Percentiles rank a stretch among this genome's conserved stretches.
phyloP scores from a whole-genome alignment of 129 eudicot genomes.

The Erigeron canadensis region DNA sequence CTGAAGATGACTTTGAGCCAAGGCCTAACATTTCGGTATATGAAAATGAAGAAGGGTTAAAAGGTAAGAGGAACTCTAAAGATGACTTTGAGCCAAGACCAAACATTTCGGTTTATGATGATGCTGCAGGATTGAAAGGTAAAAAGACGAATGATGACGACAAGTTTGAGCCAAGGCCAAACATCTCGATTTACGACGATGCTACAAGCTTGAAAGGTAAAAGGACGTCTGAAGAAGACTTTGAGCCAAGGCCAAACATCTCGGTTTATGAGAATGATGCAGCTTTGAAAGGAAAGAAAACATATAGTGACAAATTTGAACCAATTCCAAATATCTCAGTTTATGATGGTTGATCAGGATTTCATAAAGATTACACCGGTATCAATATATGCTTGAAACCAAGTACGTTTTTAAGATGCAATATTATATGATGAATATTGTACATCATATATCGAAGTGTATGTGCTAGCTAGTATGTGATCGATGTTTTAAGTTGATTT shows the following conservation, averaged over 20 bases:
- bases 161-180: background rate
- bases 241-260: background rate
- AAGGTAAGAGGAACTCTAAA: background rate
- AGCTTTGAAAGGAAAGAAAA: background rate
- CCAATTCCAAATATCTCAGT: background rate
- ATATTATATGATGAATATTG: too few species aligned
- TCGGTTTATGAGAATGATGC: background rate
- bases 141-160: background rate
- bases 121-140: background rate
- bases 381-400: background rate
- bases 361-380: background rate
- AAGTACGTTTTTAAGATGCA: too few species aligned
- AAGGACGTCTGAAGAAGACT: background rate
- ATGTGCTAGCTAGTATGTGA: too few species aligned
- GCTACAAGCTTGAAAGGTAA: background rate
- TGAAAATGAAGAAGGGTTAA: background rate
- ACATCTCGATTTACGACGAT: background rate
- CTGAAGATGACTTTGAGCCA: background rate
- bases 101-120: background rate
- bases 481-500: background rate
- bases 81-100: background rate
- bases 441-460: too few species aligned
- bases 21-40: background rate
- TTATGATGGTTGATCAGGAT: background rate
- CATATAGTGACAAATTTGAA: background rate